Base-by-base conservation (phyloP, 2,329 filamentous ascomycete species). In the Diaporthe citriasiana region DNA sequence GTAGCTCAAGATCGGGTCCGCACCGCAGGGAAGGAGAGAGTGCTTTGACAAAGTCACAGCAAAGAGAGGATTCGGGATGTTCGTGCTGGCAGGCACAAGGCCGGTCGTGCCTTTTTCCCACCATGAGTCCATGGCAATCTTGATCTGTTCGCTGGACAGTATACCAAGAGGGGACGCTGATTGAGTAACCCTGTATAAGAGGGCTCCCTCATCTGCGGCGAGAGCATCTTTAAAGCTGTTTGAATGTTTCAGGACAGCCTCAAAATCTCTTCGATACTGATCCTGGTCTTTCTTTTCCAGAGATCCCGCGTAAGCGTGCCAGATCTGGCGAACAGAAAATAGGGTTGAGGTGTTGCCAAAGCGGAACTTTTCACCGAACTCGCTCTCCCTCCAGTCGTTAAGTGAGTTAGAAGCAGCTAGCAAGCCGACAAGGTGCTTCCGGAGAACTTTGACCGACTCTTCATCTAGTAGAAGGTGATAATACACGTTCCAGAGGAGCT, bases 1-100 rank as follows among this genome's bases (percentile, higher is more conserved):
- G 73, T 89, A 92, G 1, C 89, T 87, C 8, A 87, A 77, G 0
- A 90, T 75, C 0, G 90, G 90, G 74, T 91, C 83, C 5, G 84
- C 84, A 6, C 82, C 83, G 77, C 87, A 86, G 73, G 88, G 85
- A 38, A 91, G 80, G 3, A 81, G 75, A 1, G 82, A 80, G n/a
- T 79, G 74, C 4, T 79, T 74, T 0, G 82, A 83, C 4, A 85
- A 73, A 0, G 82, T 76, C n/a, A 75, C 77, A 33, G 83, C 81
- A 71, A 87, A 85, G 51, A 86, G 79, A 51, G 90, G 89, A 76
- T 89, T 89, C 0, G 82, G 81, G 1, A 78, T 68, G 27, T 77
- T 76, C 22, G 74, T 72, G 53, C 74, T 42, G 10, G 47, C 27
- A 25, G 25, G 10, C 10, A 50, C 35, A 4, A 0, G 35, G 66